These are phyloP conservation scores for Cordyceps javanica DNA, from an alignment of 2,329 filamentous ascomycete species.

Conservation along the genomic window DNA sequence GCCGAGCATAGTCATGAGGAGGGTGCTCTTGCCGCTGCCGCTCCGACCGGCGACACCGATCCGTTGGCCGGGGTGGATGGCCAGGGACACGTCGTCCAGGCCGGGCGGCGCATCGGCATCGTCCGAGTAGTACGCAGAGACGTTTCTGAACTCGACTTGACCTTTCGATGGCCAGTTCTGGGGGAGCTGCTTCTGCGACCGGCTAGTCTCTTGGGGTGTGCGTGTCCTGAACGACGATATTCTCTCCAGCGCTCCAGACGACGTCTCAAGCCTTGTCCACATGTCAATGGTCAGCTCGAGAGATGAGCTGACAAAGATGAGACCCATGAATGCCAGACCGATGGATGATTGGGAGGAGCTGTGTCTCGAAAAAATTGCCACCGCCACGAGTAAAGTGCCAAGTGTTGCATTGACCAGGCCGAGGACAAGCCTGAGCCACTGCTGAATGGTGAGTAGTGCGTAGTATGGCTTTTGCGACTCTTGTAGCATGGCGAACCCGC, in stretches of 20 bases:
- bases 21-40: slow-evolving; percentile 42
- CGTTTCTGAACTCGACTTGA: neutral
- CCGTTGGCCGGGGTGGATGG: slow-evolving; percentile 30
- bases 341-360: neutral
- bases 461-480: slow-evolving; percentile 1
- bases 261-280: neutral
- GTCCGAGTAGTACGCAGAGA: neutral
- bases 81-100: slow-evolving; percentile 4
- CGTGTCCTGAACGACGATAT: neutral
- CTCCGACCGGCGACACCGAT: slow-evolving; percentile 41
- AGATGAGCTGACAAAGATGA: neutral
- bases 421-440: neutral
- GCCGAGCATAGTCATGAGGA: slow-evolving; percentile 38
- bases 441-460: neutral
- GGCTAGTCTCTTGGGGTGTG: neutral
- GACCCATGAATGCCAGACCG: neutral
- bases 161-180: neutral
- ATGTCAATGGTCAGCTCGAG: neutral
- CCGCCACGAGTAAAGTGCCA: neutral
- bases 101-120: neutral
- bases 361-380: neutral
- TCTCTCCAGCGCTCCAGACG: neutral
- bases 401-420: neutral
- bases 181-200: neutral
- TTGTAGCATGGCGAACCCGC: neutral